phyloP scores from a whole-genome alignment of 306 rosid genomes.

The Cicer judaicum region DNA sequence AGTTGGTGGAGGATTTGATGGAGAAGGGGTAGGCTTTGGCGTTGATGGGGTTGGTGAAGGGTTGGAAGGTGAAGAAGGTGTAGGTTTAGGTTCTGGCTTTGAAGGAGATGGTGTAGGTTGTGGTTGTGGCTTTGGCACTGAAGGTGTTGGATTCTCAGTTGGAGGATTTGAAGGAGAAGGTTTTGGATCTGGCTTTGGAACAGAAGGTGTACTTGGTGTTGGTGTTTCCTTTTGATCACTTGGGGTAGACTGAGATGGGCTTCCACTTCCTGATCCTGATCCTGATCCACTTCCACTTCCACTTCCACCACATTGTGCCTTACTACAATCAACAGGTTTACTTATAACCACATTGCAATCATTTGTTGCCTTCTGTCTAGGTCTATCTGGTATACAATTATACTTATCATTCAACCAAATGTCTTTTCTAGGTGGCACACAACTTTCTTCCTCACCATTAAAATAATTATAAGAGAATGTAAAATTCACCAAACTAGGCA shows the following conservation, averaged over 20 bases:
- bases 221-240: conserved; percentile 8
- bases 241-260: background rate
- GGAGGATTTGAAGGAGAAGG: conserved; percentile 16
- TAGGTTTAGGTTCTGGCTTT: background rate
- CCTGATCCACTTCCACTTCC: background rate
- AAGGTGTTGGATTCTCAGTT: conserved; percentile 5
- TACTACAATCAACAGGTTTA: conserved; percentile 72
- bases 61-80: background rate
- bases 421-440: conserved; percentile 50
- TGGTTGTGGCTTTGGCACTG: background rate
- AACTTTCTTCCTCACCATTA: conserved; percentile 61
- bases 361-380: conserved; percentile 54
- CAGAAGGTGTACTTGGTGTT: background rate
- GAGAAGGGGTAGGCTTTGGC: background rate
- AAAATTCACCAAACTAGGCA: conserved; percentile 62
- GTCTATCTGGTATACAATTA: conserved; percentile 69
- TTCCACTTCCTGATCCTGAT: too few species aligned
- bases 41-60: conserved; percentile 14
- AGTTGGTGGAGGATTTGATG: background rate
- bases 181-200: background rate
- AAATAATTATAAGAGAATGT: conserved; percentile 68
- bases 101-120: background rate
- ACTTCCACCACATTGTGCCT: conserved; percentile 55
- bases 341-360: conserved; percentile 57
- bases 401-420: conserved; percentile 45